phyloP scores from a whole-genome alignment of 495 filamentous ascomycete species.

The Penicillium taxi region DNA sequence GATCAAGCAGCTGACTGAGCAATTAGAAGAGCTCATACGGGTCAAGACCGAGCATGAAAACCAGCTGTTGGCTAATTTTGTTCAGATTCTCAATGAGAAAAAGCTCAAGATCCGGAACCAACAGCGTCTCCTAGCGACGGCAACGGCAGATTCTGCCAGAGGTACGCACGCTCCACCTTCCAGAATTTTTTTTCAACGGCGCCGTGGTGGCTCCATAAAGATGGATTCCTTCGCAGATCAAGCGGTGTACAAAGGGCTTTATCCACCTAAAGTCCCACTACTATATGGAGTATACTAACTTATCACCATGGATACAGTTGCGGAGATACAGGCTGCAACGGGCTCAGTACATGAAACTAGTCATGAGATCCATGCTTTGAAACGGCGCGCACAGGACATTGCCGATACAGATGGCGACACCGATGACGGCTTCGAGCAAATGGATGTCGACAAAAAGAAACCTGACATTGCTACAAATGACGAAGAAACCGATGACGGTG shows the following conservation, averaged over 20 bases:
- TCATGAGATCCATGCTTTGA: constrained; percentile 24
- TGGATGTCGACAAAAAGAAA: constrained; percentile 46
- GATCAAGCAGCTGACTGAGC: constrained; percentile 44
- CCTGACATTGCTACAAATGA: constrained; percentile 18
- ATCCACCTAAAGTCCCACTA: no score
- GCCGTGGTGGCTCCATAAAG: no score
- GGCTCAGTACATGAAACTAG: constrained; percentile 6
- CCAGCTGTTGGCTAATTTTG: constrained; percentile 63
- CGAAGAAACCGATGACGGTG: constrained; percentile 34
- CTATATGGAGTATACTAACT: no score
- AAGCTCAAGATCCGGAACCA: constrained; percentile 88
- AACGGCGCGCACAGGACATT: constrained; percentile 34
- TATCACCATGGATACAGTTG: constrained; percentile 13
- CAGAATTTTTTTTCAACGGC: background rate
- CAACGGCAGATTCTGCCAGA: constrained; percentile 46
- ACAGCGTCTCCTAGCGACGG: constrained; percentile 57
- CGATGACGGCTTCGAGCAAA: constrained; percentile 49
- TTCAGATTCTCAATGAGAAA: constrained; percentile 70
- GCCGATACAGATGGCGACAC: constrained; percentile 30
- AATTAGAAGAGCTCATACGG: constrained; percentile 56
- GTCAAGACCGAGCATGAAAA: constrained; percentile 62
- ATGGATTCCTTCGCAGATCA: no score
- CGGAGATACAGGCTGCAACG: constrained; percentile 18
- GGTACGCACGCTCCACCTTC: constrained; percentile 15
- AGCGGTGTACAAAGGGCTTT: no score